A percentile compares a stretch with the other conserved stretches of the same genome.
These are phyloP conservation scores for Termitomyces bulborhizus DNA, from an alignment of 768 basidiomycete species.

Conservation along the genomic window DNA sequence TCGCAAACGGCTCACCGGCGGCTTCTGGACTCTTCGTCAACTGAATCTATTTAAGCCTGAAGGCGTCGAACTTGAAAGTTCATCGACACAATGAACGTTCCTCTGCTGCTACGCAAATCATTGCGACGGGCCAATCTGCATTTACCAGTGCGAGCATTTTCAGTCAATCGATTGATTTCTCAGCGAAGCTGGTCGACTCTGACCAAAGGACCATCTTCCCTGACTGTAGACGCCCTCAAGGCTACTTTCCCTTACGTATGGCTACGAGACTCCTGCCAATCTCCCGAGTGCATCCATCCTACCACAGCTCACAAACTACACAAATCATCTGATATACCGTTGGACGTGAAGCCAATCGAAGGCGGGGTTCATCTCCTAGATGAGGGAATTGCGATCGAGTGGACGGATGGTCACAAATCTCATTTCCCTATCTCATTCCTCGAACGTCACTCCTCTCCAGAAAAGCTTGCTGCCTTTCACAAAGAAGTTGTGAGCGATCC, in stretches of 20 bases:
- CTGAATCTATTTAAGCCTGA: no score
- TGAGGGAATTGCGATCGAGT: slow-evolving; percentile 43
- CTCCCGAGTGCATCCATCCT: slow-evolving; percentile 63
- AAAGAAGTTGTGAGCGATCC: slow-evolving; percentile 5
- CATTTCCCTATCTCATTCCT: slow-evolving; percentile 43
- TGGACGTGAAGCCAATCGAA: slow-evolving; percentile 37
- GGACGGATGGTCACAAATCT: slow-evolving; percentile 59
- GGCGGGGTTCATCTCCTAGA: slow-evolving; percentile 34
- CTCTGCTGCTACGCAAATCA: background rate
- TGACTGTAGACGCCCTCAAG: slow-evolving; percentile 34
- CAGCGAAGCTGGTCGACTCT: slow-evolving; percentile 18
- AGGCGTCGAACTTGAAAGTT: no score
- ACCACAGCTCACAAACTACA: slow-evolving; percentile 74
- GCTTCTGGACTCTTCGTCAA: no score
- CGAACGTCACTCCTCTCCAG: slow-evolving; percentile 32
- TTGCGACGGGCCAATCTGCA: background rate
- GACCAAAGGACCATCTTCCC: slow-evolving; percentile 17
- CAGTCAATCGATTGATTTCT: background rate
- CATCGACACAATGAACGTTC: background rate
- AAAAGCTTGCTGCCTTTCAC: slow-evolving; percentile 13
- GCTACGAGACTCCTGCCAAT: slow-evolving; percentile 84
- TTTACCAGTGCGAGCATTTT: no score
- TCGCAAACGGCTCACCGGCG: no score
- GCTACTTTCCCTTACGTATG: slow-evolving; percentile 60
- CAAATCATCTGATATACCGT: slow-evolving; percentile 58